These are phyloP conservation scores for Meredithiella fracta DNA, from an alignment of 2,329 filamentous ascomycete species.

Conservation along the genomic window DNA sequence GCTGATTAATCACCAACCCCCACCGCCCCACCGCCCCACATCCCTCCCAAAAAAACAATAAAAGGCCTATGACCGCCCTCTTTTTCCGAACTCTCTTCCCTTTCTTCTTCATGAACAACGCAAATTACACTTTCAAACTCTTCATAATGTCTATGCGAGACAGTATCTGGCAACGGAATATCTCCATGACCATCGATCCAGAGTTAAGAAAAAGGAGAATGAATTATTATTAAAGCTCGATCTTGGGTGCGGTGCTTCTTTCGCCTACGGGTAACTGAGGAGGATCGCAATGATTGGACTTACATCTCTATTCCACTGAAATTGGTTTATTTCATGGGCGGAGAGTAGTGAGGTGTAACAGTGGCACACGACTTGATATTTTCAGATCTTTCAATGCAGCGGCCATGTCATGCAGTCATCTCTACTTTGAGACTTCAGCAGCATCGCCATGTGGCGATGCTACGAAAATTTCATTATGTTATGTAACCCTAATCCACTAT, in stretches of 20 bases:
- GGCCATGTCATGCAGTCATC: too few species aligned
- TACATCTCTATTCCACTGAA: conserved; percentile 24
- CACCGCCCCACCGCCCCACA: not conserved
- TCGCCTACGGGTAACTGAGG: conserved; percentile 28
- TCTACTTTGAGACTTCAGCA: too few species aligned
- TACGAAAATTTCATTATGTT: too few species aligned
- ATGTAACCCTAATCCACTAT: too few species aligned
- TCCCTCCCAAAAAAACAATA: not conserved
- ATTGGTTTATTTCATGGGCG: not conserved
- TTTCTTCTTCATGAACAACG: conserved; percentile 30
- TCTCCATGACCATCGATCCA: conserved; percentile 34
- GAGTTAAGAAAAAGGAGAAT: conserved; percentile 34
- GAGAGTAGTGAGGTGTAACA: not conserved
- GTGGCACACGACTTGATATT: not conserved
- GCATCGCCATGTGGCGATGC: too few species aligned
- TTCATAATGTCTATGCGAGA: conserved; percentile 27
- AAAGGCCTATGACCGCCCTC: not conserved
- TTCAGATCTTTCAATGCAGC: too few species aligned
- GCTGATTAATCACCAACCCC: too few species aligned
- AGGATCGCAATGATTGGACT: conserved; percentile 45
- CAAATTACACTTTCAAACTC: conserved; percentile 29
- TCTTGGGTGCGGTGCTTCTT: conserved; percentile 44
- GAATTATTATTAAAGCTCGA: conserved; percentile 31
- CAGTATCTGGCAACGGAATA: conserved; percentile 21
- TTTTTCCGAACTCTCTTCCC: conserved; percentile 16